Conservation (phyloP, 1,284 basidiomycete genomes). For the Puccinia hordei region DNA sequence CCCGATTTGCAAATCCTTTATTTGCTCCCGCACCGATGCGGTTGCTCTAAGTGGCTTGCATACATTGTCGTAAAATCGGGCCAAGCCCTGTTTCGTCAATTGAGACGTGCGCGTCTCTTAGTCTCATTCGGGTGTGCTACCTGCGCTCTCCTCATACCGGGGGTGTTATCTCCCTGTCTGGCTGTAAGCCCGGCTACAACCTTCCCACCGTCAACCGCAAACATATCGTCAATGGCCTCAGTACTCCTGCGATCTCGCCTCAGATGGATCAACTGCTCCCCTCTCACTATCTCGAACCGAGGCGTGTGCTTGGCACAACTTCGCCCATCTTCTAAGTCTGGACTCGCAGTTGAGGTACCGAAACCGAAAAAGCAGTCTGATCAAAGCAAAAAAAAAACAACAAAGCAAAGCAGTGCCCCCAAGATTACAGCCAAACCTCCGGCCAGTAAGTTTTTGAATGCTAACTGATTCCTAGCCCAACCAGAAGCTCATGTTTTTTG, state of each 20-base stretch:
- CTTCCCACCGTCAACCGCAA: neutral
- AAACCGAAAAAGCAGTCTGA: neutral
- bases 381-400: neutral
- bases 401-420: neutral
- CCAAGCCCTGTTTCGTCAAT: too few species aligned
- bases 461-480: neutral
- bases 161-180: too few species aligned
- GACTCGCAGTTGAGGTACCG: neutral
- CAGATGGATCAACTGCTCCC: neutral
- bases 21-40: too few species aligned
- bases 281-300: neutral
- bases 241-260: neutral
- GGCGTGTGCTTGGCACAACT: neutral
- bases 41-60: too few species aligned
- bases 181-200: too few species aligned
- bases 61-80: too few species aligned
- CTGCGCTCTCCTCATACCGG: too few species aligned
- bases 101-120: too few species aligned
- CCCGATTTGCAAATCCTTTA: too few species aligned
- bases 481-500: neutral
- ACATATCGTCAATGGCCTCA: conserved; percentile 16
- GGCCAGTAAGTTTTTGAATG: neutral
- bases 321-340: neutral
- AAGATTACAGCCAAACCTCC: neutral
- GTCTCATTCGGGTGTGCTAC: too few species aligned